These are phyloP conservation scores for Yarrowia hollandica DNA, from an alignment of 805 yeast genomes.

Conservation along the genomic window DNA sequence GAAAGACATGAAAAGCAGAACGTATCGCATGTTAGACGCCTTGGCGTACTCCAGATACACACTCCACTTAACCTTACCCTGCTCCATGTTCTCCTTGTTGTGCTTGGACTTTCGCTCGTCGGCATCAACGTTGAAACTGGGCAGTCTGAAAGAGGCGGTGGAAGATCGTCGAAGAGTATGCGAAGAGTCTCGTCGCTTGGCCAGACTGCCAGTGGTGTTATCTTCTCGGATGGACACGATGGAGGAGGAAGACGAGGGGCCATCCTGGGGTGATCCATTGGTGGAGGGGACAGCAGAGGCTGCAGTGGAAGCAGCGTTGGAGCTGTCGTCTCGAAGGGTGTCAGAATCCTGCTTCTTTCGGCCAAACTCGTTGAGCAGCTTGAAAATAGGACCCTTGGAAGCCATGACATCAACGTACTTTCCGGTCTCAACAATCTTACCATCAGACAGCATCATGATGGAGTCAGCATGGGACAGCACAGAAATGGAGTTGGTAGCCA, in stretches of 20 bases:
- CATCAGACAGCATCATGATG: slow-evolving; percentile 64
- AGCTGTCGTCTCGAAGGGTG: slow-evolving; percentile 8
- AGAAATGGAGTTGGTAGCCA: slow-evolving; percentile 85
- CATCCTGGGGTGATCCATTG: slow-evolving; percentile 16
- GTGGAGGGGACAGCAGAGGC: slow-evolving; percentile 32
- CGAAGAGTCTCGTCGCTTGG: slow-evolving; percentile 35
- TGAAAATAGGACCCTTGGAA: slow-evolving; percentile 35
- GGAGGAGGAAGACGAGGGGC: slow-evolving; percentile 21
- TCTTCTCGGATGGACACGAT: slow-evolving; percentile 20
- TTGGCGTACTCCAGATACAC: slow-evolving; percentile 80
- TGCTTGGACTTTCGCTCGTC: slow-evolving; percentile 37
- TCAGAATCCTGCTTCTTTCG: slow-evolving; percentile 30
- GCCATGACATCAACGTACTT: slow-evolving; percentile 37
- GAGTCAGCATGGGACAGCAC: slow-evolving; percentile 74
- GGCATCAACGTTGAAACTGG: slow-evolving; percentile 35
- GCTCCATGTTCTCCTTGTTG: slow-evolving; percentile 75
- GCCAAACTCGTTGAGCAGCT: slow-evolving; percentile 37
- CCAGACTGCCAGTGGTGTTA: neutral
- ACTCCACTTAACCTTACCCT: slow-evolving; percentile 89
- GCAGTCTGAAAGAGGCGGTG: slow-evolving; percentile 54
- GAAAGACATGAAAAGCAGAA: slow-evolving; percentile 55
- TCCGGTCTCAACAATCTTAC: slow-evolving; percentile 44
- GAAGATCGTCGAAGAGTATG: slow-evolving; percentile 58
- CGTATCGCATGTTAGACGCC: slow-evolving; percentile 77
- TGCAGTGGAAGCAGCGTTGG: slow-evolving; percentile 11